phyloP scores from a whole-genome alignment of 2,329 filamentous ascomycete species.

The Fusarium humuli region DNA sequence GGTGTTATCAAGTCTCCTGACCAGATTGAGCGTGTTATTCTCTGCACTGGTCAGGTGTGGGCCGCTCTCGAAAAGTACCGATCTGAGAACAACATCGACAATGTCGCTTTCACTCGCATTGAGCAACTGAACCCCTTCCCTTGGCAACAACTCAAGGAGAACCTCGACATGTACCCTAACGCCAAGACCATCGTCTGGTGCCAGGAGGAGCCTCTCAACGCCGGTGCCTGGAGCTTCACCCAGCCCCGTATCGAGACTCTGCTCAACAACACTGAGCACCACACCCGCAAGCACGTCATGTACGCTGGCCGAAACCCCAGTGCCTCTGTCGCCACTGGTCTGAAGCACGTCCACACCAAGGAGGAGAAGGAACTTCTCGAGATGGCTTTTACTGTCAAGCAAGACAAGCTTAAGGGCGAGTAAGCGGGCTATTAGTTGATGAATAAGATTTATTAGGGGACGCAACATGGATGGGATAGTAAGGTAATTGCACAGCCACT shows the following conservation, averaged over 20 bases:
- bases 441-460: constrained; percentile 12
- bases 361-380: constrained; percentile 89
- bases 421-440: constrained; percentile 49
- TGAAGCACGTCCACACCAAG: constrained; percentile 88
- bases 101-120: constrained; percentile 93
- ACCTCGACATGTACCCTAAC: constrained; percentile 96
- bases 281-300: constrained; percentile 95
- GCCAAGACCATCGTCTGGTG: constrained; percentile 97
- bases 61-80: constrained; percentile 91
- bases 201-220: constrained; percentile 98
- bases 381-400: constrained; percentile 71
- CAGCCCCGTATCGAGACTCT: constrained; percentile 97
- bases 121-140: constrained; percentile 99
- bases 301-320: constrained; percentile 95
- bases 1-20: constrained; percentile 81
- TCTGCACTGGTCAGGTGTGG: constrained; percentile 96
- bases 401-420: constrained; percentile 77
- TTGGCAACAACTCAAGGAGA: constrained; percentile 96
- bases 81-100: constrained; percentile 84
- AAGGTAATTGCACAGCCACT: constrained; percentile 31
- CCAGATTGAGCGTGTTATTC: constrained; percentile 91
- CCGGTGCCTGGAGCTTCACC: constrained; percentile 96
- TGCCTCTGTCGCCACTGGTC: constrained; percentile 91
- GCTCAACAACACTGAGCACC: constrained; percentile 90
- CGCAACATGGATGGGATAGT: constrained; percentile 28